phyloP scores from a whole-genome alignment of 768 basidiomycete species.

The Butyriboletus loyo region DNA sequence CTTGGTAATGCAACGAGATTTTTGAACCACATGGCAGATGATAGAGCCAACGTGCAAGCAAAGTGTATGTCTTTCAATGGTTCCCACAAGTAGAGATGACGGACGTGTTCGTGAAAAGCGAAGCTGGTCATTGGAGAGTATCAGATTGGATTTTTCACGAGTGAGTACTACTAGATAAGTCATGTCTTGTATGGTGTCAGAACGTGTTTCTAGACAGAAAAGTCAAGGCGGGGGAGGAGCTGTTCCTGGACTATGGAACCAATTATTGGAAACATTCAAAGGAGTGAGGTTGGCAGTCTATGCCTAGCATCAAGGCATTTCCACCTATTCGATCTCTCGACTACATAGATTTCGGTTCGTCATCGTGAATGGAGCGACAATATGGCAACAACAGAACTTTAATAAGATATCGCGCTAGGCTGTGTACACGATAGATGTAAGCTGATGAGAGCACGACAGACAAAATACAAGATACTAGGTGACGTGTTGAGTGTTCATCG shows the following conservation, averaged over 20 bases:
- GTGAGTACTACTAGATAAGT: conserved; percentile 22
- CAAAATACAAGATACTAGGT: background rate
- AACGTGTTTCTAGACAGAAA: conserved; percentile 15
- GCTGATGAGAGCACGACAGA: background rate
- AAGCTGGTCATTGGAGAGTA: conserved; percentile 33
- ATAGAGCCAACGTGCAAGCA: conserved; percentile 21
- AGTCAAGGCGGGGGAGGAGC: conserved; percentile 32
- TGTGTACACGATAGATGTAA: background rate
- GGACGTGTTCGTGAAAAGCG: conserved; percentile 12
- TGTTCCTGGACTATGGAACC: conserved; percentile 36
- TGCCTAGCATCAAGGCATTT: no score
- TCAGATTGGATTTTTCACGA: conserved; percentile 36
- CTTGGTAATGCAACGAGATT: conserved; percentile 46
- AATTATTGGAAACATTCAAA: conserved; percentile 21
- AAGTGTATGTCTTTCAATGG: conserved; percentile 19
- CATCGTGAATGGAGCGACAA: background rate
- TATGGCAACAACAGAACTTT: background rate
- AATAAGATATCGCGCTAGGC: background rate
- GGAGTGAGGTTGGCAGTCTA: no score
- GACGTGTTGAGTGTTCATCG: background rate
- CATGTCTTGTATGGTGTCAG: background rate
- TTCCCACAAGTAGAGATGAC: background rate
- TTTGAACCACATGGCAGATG: conserved; percentile 34
- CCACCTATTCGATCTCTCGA: background rate
- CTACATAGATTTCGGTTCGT: background rate